Percentiles rank a stretch among this genome's conserved stretches.
phyloP scores from a whole-genome alignment of 2,329 filamentous ascomycete genomes.

The Trichoderma sp. region DNA sequence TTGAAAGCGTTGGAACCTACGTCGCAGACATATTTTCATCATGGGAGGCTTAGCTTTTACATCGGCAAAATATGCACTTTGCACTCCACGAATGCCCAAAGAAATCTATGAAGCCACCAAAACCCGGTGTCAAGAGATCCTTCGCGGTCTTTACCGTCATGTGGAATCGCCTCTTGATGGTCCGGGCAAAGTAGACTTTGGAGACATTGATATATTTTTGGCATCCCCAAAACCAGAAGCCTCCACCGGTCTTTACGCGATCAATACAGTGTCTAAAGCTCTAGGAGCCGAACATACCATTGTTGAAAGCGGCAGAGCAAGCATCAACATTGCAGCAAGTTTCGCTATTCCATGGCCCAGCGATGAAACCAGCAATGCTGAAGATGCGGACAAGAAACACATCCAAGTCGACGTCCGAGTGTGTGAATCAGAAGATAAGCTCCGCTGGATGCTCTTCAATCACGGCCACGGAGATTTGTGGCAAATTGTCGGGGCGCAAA shows the following conservation, averaged over 20 bases:
- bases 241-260: slow-evolving; percentile 35
- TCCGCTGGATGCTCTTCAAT: slow-evolving; percentile 67
- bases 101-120: slow-evolving; percentile 58
- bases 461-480: slow-evolving; percentile 72
- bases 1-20: not conserved
- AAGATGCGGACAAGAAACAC: slow-evolving; percentile 34
- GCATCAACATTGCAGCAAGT: slow-evolving; percentile 37
- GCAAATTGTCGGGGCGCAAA: slow-evolving; percentile 63
- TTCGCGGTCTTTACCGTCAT: slow-evolving; percentile 54
- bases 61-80: slow-evolving; percentile 47
- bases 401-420: slow-evolving; percentile 72
- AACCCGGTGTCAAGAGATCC: slow-evolving; percentile 45
- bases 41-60: slow-evolving; percentile 71
- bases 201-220: slow-evolving; percentile 74
- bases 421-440: slow-evolving; percentile 43
- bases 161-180: slow-evolving; percentile 67
- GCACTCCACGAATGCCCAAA: slow-evolving; percentile 66
- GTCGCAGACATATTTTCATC: not conserved
- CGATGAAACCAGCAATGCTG: not conserved
- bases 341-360: slow-evolving; percentile 61
- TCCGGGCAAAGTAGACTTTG: slow-evolving; percentile 66
- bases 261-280: slow-evolving; percentile 27
- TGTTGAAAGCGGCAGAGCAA: slow-evolving; percentile 30
- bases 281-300: slow-evolving; percentile 51
- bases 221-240: slow-evolving; percentile 37